A percentile compares a stretch with the other conserved stretches of the same genome.
Conservation (phyloP, 208 protist species). For the Leishmania martiniquensis region DNA sequence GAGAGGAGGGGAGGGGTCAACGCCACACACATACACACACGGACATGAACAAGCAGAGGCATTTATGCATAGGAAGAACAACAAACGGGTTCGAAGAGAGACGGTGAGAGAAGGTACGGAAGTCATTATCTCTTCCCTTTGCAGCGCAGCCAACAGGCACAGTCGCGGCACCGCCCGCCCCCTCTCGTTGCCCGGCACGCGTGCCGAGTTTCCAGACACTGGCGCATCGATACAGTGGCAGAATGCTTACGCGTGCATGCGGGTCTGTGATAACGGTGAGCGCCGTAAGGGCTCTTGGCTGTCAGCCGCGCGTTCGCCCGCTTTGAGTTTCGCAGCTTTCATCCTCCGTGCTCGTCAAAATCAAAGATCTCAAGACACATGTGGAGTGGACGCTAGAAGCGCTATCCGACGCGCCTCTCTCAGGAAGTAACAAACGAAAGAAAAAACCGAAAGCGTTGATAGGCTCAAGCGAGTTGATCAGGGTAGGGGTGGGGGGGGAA, state of each 20-base stretch:
- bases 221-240: too few relatives aligned
- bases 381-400: background rate
- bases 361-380: background rate
- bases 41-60: background rate
- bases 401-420: background rate
- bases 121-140: too few relatives aligned
- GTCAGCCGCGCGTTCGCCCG: too few relatives aligned
- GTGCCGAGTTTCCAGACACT: too few relatives aligned
- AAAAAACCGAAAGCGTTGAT: too few relatives aligned
- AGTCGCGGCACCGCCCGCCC: background rate
- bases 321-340: too few relatives aligned
- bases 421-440: background rate
- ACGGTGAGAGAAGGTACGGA: background rate
- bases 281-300: too few relatives aligned
- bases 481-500: background rate
- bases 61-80: background rate
- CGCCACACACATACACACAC: background rate
- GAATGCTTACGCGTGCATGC: background rate
- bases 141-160: too few relatives aligned
- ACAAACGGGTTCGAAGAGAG: background rate
- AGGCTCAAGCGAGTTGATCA: conserved; percentile 1
- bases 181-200: too few relatives aligned
- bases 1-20: background rate
- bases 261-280: background rate
- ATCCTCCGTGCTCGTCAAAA: background rate